Conservation (phyloP, 495 filamentous ascomycete genomes). For the Lepidopterella palustris region DNA sequence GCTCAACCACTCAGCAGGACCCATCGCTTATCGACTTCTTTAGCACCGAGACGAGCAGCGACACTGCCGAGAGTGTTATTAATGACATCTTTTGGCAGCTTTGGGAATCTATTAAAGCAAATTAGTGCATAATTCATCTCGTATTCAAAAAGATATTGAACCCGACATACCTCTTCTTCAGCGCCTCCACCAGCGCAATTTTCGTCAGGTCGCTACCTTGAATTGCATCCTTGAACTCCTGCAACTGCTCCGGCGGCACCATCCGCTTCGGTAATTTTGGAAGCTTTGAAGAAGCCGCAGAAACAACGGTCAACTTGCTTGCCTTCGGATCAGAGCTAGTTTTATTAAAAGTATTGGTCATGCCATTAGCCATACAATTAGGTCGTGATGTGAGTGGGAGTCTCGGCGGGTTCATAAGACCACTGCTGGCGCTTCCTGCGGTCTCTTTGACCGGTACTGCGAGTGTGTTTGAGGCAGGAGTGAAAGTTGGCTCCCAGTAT, state of each 20-base stretch:
- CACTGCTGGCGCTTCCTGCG: conserved; percentile 36
- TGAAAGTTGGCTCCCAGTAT: conserved; percentile 59
- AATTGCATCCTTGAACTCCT: conserved; percentile 66
- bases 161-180: conserved; percentile 64
- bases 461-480: conserved; percentile 6
- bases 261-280: conserved; percentile 40
- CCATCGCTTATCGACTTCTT: conserved; percentile 60
- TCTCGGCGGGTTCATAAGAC: conserved; percentile 28
- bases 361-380: conserved; percentile 11
- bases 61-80: conserved; percentile 64
- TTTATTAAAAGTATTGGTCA: conserved; percentile 20
- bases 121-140: neutral
- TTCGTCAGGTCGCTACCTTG: conserved; percentile 69
- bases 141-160: neutral
- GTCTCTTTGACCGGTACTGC: conserved; percentile 16
- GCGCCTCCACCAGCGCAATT: conserved; percentile 62
- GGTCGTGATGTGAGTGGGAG: conserved; percentile 17
- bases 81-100: conserved; percentile 62
- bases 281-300: conserved; percentile 5
- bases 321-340: neutral
- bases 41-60: conserved; percentile 60
- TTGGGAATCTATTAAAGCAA: conserved; percentile 52
- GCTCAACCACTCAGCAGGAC: conserved; percentile 29
- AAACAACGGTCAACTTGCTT: neutral
- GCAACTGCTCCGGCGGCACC: conserved; percentile 56